Percentiles rank a stretch among this genome's conserved stretches.
Conservation (phyloP, 805 yeast genomes). For the Ogataea trehaloabstinens region DNA sequence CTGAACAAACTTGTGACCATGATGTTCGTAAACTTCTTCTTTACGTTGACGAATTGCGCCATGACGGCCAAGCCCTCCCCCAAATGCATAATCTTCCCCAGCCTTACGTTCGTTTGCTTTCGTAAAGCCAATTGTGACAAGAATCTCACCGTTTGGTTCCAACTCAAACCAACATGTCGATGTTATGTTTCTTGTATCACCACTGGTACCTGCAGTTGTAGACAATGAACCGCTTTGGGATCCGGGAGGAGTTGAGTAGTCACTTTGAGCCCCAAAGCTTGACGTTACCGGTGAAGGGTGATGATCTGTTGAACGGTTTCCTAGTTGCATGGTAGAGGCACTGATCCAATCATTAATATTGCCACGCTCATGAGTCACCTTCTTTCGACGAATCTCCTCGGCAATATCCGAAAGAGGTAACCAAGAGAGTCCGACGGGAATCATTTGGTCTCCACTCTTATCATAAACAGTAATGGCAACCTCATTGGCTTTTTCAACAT, state of each 20-base stretch:
- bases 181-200: conserved; percentile 32
- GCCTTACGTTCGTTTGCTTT: conserved; percentile 50
- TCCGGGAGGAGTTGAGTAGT: conserved; percentile 13
- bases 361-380: conserved; percentile 70
- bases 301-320: conserved; percentile 5
- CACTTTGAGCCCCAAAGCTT: conserved; percentile 12
- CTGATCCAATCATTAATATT: conserved; percentile 72
- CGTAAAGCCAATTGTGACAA: conserved; percentile 73
- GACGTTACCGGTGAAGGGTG: conserved; percentile 9
- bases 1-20: conserved; percentile 96
- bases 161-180: conserved; percentile 84
- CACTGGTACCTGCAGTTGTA: conserved; percentile 6
- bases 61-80: conserved; percentile 84
- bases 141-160: conserved; percentile 92
- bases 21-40: conserved; percentile 87
- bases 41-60: conserved; percentile 97
- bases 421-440: conserved; percentile 95
- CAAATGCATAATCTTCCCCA: conserved; percentile 45
- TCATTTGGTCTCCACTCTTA: conserved; percentile 58
- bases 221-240: conserved; percentile 13
- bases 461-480: conserved; percentile 87
- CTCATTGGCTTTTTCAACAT: conserved; percentile 89
- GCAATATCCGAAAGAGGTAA: conserved; percentile 84
- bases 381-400: conserved; percentile 90
- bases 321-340: conserved; percentile 54